These are phyloP conservation scores for Heterobasidion irregulare DNA, from an alignment of 1,284 basidiomycete genomes.

Conservation along the genomic window DNA sequence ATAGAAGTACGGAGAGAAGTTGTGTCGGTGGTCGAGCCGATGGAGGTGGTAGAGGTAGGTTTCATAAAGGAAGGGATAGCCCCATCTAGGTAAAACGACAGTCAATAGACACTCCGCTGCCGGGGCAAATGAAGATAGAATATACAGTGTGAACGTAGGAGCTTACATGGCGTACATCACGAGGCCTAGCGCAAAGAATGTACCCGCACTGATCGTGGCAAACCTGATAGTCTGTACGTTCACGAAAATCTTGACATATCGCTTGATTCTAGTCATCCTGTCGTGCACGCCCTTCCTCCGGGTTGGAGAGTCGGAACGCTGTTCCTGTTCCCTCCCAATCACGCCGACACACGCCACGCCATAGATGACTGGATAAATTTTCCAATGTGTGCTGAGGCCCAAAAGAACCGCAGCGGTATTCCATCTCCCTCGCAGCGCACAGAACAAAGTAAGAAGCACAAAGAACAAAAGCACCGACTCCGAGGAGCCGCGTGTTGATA, in stretches of 20 bases:
- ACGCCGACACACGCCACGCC: slow-evolving; percentile 68
- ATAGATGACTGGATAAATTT: slow-evolving; percentile 94
- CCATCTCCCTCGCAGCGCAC: slow-evolving; percentile 45
- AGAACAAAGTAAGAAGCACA: slow-evolving; percentile 70
- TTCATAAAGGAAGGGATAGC: slow-evolving; percentile 84
- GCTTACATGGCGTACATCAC: slow-evolving; percentile 76
- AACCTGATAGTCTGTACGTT: slow-evolving; percentile 62
- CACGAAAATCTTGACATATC: slow-evolving; percentile 34
- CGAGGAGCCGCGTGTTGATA: slow-evolving; percentile 93
- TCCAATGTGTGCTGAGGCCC: slow-evolving; percentile 85
- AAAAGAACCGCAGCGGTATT: slow-evolving; percentile 59
- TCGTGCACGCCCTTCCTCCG: background rate
- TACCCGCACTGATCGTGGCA: slow-evolving; percentile 53
- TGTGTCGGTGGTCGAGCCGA: slow-evolving; percentile 93
- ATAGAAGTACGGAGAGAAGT: slow-evolving; percentile 98
- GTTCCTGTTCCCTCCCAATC: slow-evolving; percentile 31
- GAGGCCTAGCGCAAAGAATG: slow-evolving; percentile 61
- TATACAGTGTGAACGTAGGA: background rate
- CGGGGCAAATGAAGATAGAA: background rate
- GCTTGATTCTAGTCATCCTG: slow-evolving; percentile 11
- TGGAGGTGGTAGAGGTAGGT: slow-evolving; percentile 92
- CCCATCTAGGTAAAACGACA: slow-evolving; percentile 61
- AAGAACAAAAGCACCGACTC: slow-evolving; percentile 83
- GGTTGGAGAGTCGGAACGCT: background rate
- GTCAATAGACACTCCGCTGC: slow-evolving; percentile 2